Base-by-base conservation (phyloP, 495 filamentous ascomycete genomes). In the Lophiostoma macrostomum region DNA sequence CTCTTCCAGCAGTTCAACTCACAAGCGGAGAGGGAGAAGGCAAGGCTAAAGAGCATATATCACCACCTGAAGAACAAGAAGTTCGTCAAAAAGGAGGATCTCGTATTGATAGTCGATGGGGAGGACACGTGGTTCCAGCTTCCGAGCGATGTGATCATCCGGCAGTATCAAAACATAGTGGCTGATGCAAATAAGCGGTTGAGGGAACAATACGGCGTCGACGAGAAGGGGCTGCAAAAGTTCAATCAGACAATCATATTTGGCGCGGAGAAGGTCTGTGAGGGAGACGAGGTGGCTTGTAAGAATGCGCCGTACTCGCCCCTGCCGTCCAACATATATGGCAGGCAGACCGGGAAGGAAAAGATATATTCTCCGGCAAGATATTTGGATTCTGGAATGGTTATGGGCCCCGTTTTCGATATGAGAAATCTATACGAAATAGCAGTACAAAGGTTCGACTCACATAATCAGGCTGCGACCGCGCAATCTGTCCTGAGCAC, bases 111-210 rank as follows among this genome's bases (percentile, higher is more conserved):
- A 31, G 71, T 81, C 0, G 81, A 84, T 63, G 76, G 76, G 12
- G 63, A 71, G 31, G 79, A 85, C 52, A 68, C 74, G 0, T 80
- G 78, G 70, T 83, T 86, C 61, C 82, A 86, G 63, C 65, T 85
- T 23, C 80, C 79, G 0, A 73, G 79, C 1, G 75, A 82, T 34
- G 67, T 85, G 7, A 58, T 82, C 50, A 74, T 86, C 2, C 62
- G 73, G 42, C 71, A 80, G 29, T 85, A 79, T 58, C 73, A 80
- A 46, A 64, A 66, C 4, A 63, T 82, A 20, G 49, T 79, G 6
- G 62, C 68, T 12, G 73, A 72, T 30, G 76, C 74, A 14, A 80
- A 83, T 51, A 57, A 64, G 24, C 71, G 73, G 23, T 58, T 82
- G 30, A 56, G 56, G 32, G 63, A 69, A 30, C 74, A 73, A 32